Conservation (phyloP, 768 basidiomycete species). For the Piloderma croceum region DNA sequence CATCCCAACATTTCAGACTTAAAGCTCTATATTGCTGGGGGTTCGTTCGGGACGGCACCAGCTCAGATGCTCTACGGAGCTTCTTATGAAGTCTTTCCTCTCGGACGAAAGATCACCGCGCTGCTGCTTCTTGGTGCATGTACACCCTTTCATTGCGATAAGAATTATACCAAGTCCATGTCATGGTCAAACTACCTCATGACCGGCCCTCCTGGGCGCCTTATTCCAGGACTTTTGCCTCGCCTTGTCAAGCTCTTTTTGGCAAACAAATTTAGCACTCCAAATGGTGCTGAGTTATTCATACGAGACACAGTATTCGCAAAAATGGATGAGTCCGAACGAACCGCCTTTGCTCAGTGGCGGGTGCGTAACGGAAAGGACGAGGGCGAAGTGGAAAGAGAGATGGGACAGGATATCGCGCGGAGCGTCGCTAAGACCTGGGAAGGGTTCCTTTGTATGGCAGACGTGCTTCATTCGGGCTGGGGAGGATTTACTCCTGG, state of each 20-base stretch:
- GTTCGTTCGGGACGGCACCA: slow-evolving; percentile 48
- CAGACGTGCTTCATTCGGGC: slow-evolving; percentile 40
- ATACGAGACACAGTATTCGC: slow-evolving; percentile 34
- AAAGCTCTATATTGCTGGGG: slow-evolving; percentile 46
- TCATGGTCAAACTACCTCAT: slow-evolving; percentile 42
- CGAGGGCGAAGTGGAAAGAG: slow-evolving; percentile 39
- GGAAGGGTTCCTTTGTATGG: slow-evolving; percentile 45
- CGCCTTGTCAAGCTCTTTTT: slow-evolving; percentile 30
- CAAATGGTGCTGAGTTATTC: slow-evolving; percentile 37
- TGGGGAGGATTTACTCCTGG: slow-evolving; percentile 45
- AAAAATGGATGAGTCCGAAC: slow-evolving; percentile 35
- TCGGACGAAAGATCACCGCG: slow-evolving; percentile 40
- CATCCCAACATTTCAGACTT: slow-evolving; percentile 38
- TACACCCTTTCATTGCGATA: slow-evolving; percentile 43
- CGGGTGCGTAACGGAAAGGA: slow-evolving; percentile 31
- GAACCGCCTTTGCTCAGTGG: slow-evolving; percentile 33
- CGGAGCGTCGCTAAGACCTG: slow-evolving; percentile 46
- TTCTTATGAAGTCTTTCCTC: slow-evolving; percentile 45
- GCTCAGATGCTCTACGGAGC: slow-evolving; percentile 55
- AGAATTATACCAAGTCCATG: slow-evolving; percentile 40
- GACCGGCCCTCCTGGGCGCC: slow-evolving; percentile 38
- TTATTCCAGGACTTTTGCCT: slow-evolving; percentile 34
- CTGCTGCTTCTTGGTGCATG: slow-evolving; percentile 43
- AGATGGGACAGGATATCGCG: slow-evolving; percentile 36
- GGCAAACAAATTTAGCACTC: slow-evolving; percentile 30